These are phyloP conservation scores for Brassica hybrid DNA, from an alignment of 441 rosid species.

Conservation along the genomic window DNA sequence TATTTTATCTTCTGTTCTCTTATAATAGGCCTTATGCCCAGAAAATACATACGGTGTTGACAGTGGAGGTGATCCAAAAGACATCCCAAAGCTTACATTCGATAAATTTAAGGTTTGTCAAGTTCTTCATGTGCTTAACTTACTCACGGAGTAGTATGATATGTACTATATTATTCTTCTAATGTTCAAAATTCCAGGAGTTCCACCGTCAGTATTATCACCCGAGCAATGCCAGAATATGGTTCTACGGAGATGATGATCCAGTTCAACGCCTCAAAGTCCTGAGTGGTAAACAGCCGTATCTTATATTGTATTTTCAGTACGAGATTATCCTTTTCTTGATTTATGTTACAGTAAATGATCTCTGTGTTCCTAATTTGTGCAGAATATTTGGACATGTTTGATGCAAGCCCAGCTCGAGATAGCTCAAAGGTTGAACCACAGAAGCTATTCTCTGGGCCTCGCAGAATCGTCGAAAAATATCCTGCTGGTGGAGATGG, in stretches of 20 bases:
- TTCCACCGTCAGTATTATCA: conserved; percentile 89
- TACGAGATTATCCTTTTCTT: conserved; percentile 10
- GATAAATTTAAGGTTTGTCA: conserved; percentile 64
- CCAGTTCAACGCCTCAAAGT: conserved; percentile 77
- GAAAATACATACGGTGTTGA: conserved; percentile 97
- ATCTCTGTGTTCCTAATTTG: conserved; percentile 14
- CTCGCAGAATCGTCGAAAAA: conserved; percentile 78
- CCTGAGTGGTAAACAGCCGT: conserved; percentile 67
- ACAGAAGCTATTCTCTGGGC: conserved; percentile 75
- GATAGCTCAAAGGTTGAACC: conserved; percentile 63
- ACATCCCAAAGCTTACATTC: conserved; percentile 84
- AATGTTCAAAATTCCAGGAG: conserved; percentile 57
- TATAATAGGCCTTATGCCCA: conserved; percentile 82
- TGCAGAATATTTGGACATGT: conserved; percentile 84
- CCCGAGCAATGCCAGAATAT: conserved; percentile 95
- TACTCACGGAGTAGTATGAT: not conserved
- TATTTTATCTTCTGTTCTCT: not conserved
- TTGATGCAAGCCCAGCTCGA: conserved; percentile 74
- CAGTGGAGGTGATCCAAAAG: conserved; percentile 98
- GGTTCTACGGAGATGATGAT: conserved; percentile 99
- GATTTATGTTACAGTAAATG: not conserved
- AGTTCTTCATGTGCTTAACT: conserved; percentile 9
- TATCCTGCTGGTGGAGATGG: conserved; percentile 88
- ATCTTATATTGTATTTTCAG: conserved; percentile 6
- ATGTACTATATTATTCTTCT: conserved; percentile 30